A percentile compares a stretch with the other conserved stretches of the same genome.
phyloP scores from a whole-genome alignment of 768 basidiomycete species.

The Boletus insuetus region DNA sequence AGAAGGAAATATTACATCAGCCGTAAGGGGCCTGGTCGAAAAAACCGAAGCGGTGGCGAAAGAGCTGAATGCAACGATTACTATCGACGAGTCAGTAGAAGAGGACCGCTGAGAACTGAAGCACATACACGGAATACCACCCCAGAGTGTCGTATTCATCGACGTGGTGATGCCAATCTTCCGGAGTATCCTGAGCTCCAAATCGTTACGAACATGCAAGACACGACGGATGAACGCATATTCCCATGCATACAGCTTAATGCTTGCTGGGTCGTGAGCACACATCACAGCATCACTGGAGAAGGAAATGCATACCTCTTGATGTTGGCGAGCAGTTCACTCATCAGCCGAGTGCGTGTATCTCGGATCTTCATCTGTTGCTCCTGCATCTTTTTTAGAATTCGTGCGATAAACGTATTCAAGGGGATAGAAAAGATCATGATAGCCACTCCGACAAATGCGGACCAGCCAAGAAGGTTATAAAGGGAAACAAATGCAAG shows the following conservation, averaged over 20 bases:
- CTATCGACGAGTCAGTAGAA: conserved; percentile 21
- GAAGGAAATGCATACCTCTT: conserved; percentile 49
- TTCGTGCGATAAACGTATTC: conserved; percentile 68
- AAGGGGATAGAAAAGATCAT: conserved; percentile 83
- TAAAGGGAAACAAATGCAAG: conserved; percentile 91
- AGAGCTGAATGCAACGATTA: conserved; percentile 80
- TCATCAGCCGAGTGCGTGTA: conserved; percentile 82
- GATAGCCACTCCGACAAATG: conserved; percentile 84
- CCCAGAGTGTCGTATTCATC: conserved; percentile 62
- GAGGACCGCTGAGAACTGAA: background rate
- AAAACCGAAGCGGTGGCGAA: conserved; percentile 69
- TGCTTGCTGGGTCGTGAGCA: conserved; percentile 42
- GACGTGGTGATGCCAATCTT: conserved; percentile 80
- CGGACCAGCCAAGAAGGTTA: conserved; percentile 86
- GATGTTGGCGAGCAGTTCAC: conserved; percentile 89
- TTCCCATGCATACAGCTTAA: conserved; percentile 96
- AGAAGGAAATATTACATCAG: conserved; percentile 93
- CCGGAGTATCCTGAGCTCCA: conserved; percentile 76
- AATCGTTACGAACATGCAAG: conserved; percentile 74
- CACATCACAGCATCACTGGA: background rate
- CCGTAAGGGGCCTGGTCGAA: conserved; percentile 69
- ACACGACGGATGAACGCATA: conserved; percentile 81
- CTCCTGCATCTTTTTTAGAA: conserved; percentile 74
- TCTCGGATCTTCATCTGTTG: conserved; percentile 94
- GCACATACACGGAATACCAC: conserved; percentile 54